phyloP scores from a whole-genome alignment of 208 protist species.

The Naegleria fowleri region DNA sequence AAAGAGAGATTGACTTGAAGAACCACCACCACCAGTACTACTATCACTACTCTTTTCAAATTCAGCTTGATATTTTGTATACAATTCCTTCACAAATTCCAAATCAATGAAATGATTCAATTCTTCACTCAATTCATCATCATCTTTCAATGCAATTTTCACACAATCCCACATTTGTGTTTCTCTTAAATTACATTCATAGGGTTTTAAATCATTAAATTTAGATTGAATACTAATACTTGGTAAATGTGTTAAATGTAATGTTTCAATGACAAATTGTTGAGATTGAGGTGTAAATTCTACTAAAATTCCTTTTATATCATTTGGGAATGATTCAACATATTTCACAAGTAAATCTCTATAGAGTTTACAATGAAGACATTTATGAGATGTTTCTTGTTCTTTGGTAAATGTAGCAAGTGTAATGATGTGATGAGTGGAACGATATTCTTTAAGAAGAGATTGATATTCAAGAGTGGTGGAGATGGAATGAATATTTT shows the following conservation, averaged over 20 bases:
- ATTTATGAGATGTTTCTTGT: not conserved
- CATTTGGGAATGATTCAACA: not conserved
- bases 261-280: not conserved
- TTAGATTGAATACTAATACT: not conserved
- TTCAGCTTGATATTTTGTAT: not conserved
- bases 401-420: not conserved
- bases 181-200: not conserved
- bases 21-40: no score
- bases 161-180: not conserved
- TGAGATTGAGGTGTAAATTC: not conserved
- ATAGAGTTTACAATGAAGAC: not conserved
- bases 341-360: not conserved
- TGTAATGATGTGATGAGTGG: not conserved
- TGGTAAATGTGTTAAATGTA: not conserved
- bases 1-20: no score
- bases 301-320: not conserved
- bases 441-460: not conserved
- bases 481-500: no score
- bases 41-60: not conserved
- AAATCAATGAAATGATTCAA: not conserved
- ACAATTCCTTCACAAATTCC: not conserved
- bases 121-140: not conserved
- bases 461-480: not conserved
- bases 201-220: not conserved
- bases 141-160: not conserved